These are phyloP conservation scores for Pythium insidiosum DNA, from an alignment of 352 stramenopile genomes.

Conservation along the genomic window DNA sequence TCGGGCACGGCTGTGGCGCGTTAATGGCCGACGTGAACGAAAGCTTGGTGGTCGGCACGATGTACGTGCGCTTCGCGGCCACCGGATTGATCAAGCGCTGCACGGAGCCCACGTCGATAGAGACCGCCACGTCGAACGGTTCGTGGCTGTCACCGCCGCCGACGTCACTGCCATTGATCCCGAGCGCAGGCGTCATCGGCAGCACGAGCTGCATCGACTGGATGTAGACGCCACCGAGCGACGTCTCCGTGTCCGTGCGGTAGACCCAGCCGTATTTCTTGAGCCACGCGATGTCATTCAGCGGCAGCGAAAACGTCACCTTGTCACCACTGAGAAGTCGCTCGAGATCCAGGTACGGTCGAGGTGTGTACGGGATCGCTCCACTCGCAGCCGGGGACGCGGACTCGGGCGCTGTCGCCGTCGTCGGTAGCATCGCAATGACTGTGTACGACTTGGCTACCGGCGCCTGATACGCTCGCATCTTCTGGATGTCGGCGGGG, in stretches of 20 bases:
- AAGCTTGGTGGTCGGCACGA: not conserved
- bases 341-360: conserved; percentile 1
- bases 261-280: not conserved
- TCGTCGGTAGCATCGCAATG: conserved; percentile 1
- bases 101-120: not conserved
- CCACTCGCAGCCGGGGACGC: not conserved
- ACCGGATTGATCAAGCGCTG: conserved; percentile 1
- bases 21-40: not conserved
- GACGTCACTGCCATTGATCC: no score
- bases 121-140: not conserved
- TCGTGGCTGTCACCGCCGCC: not conserved
- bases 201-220: conserved; percentile 6
- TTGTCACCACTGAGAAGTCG: not conserved
- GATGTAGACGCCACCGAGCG: not conserved
- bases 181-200: not conserved
- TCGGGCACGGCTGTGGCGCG: not conserved
- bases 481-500: conserved; percentile 2
- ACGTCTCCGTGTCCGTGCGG: not conserved
- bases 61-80: not conserved
- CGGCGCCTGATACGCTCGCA: not conserved
- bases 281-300: not conserved
- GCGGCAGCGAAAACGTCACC: conserved; percentile 1
- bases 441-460: not conserved
- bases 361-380: no score
- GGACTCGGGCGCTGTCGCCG: not conserved